These are phyloP conservation scores for Emmonsiellopsis sp. DNA, from an alignment of 2,329 filamentous ascomycete genomes.

Conservation along the genomic window DNA sequence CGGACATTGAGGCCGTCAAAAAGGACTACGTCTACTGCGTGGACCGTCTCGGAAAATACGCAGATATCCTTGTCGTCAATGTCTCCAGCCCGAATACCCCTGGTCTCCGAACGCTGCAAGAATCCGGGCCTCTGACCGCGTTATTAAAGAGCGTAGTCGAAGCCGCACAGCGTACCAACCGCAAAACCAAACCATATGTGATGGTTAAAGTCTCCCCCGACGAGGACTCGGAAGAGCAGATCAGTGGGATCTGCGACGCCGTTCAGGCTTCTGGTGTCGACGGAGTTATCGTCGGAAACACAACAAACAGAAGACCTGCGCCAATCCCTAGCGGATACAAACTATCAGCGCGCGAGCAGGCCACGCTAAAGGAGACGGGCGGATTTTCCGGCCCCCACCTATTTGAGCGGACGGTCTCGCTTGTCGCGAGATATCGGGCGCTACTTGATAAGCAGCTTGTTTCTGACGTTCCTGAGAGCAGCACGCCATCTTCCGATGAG, in stretches of 20 bases:
- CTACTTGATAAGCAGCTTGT: constrained; percentile 49
- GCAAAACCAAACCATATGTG: constrained; percentile 66
- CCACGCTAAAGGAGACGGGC: constrained; percentile 64
- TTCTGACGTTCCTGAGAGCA: constrained; percentile 12
- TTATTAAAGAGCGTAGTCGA: constrained; percentile 76
- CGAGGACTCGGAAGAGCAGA: constrained; percentile 75
- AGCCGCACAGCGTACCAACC: constrained; percentile 59
- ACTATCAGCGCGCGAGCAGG: constrained; percentile 58
- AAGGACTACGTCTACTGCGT: constrained; percentile 85
- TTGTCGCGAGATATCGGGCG: constrained; percentile 72
- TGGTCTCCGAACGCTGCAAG: constrained; percentile 78
- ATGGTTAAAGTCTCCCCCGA: constrained; percentile 99
- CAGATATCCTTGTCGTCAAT: constrained; percentile 95
- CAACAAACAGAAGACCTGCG: constrained; percentile 72
- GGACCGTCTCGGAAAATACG: constrained; percentile 70
- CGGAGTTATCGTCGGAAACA: constrained; percentile 95
- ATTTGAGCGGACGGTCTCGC: constrained; percentile 67
- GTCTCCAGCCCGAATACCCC: constrained; percentile 96
- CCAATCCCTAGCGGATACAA: constrained; percentile 58
- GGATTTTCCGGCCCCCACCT: constrained; percentile 87
- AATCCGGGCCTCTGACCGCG: constrained; percentile 68
- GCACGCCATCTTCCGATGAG: constrained; percentile 9
- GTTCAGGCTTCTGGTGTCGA: constrained; percentile 79
- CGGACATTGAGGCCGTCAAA: constrained; percentile 71
- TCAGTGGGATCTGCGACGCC: constrained; percentile 80